These are phyloP conservation scores for Vitis rotundifolia DNA, from an alignment of 164 flowering plant species.

Conservation along the genomic window DNA sequence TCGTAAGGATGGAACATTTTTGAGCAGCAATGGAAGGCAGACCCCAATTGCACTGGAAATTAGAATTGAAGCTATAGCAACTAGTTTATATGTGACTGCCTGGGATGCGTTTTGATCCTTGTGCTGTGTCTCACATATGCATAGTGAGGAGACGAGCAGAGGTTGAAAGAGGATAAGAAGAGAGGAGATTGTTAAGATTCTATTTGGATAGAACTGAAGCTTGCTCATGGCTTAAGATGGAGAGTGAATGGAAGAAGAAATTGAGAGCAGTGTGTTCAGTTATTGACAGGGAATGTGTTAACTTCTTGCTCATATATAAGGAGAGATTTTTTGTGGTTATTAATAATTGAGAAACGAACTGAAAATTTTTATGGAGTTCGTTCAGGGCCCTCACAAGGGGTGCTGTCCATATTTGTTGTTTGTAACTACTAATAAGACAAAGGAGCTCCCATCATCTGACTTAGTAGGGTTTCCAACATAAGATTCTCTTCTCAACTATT, in stretches of 20 bases:
- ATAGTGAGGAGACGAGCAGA: slow-evolving; percentile 8
- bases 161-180: not conserved
- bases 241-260: not conserved
- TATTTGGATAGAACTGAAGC: not conserved
- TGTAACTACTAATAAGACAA: no score
- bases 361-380: no score
- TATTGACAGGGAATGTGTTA: not conserved
- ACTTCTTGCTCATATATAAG: not conserved
- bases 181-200: not conserved
- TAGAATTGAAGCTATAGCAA: slow-evolving; percentile 25
- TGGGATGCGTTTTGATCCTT: slow-evolving; percentile 3
- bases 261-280: not conserved
- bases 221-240: not conserved
- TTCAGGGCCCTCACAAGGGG: no score
- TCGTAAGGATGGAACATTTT: slow-evolving; percentile 7
- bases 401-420: no score
- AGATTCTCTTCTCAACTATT: no score
- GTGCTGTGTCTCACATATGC: slow-evolving; percentile 8
- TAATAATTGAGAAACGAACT: no score
- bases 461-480: no score
- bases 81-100: slow-evolving; percentile 19
- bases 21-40: slow-evolving; percentile 25
- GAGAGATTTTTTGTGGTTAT: not conserved
- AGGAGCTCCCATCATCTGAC: no score
- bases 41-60: slow-evolving; percentile 33